Conservation (phyloP, 345 rosid genomes). For the Eucalyptus viminalis region DNA sequence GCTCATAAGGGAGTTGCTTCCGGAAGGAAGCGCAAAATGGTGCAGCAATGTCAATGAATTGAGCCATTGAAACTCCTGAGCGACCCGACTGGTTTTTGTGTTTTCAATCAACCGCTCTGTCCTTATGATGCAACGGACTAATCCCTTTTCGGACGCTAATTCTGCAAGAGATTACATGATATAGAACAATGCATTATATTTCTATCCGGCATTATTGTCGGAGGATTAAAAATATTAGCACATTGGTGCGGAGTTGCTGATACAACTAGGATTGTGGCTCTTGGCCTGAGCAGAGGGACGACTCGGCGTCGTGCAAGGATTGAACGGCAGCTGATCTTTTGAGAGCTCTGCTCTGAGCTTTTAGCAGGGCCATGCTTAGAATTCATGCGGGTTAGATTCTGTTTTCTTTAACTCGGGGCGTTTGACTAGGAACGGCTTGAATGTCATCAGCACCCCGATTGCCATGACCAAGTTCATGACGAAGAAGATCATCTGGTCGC, state of each 20-base stretch:
- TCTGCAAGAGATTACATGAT: not conserved
- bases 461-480: slow-evolving; percentile 32
- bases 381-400: not conserved
- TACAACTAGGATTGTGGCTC: not conserved
- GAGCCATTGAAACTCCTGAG: not conserved
- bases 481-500: slow-evolving; percentile 61
- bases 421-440: slow-evolving; percentile 51
- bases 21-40: not conserved
- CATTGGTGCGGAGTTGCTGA: not conserved
- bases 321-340: not conserved
- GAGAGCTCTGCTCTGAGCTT: not conserved
- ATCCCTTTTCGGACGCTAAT: not conserved
- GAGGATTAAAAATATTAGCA: not conserved
- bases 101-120: not conserved
- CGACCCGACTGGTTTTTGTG: not conserved
- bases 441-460: slow-evolving; percentile 47
- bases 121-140: not conserved
- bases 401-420: not conserved
- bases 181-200: not conserved
- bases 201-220: not conserved
- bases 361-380: not conserved
- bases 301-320: not conserved
- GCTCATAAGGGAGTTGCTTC: not conserved
- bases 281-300: not conserved
- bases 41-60: not conserved